Base-by-base conservation (phyloP, 2,329 filamentous ascomycete genomes). In the Nemania sp. region DNA sequence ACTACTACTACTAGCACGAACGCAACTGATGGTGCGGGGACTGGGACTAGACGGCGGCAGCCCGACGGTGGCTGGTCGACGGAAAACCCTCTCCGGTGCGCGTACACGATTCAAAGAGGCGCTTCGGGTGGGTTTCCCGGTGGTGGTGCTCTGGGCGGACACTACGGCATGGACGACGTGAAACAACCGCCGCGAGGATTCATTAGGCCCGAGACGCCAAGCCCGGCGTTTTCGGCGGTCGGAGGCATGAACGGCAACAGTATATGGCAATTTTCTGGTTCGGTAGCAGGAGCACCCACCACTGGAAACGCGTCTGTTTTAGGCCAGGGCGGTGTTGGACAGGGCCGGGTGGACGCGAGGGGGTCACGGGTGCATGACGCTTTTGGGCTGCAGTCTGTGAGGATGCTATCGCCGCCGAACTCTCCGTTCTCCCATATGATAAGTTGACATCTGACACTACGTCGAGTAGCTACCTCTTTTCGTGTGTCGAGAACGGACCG, bases 321-420 rank as follows among this genome's bases (percentile, higher is more conserved):
- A 29, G 25, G 25, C 7, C 25, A 29, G 25, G 25, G 25, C 25
- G 25, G 25, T 7, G 25, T 29, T 29, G 25, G 25, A 7, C 25
- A 29, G 25, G 25, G 25, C 25, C 25, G 21, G 29, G 37, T 3
- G 15, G 21, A 18, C 10, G 17, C n/a, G 6, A 11, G 34, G 29
- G 10, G 32, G 13, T n/a, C 20, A 7, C 11, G 20, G 43, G 21
- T 9, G 10, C n/a, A 43, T 43, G 40, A 43, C 11, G 42, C 20
- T 11, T 46, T 55, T 12, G 15, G 34, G 17, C 2, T 15, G 18
- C 35, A 39, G 54, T 2, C 3, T 25, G 34, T 17, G 42, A 52
- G 18, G 20, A 58, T 50, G 40, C 21, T 55, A 15, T 53, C 59
- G 10, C 52, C 59, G 20, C 55, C 62, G 18, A 45, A 59, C n/a